These are phyloP conservation scores for Pseudoturritis turrita DNA, from an alignment of 345 rosid species.

Conservation along the genomic window DNA sequence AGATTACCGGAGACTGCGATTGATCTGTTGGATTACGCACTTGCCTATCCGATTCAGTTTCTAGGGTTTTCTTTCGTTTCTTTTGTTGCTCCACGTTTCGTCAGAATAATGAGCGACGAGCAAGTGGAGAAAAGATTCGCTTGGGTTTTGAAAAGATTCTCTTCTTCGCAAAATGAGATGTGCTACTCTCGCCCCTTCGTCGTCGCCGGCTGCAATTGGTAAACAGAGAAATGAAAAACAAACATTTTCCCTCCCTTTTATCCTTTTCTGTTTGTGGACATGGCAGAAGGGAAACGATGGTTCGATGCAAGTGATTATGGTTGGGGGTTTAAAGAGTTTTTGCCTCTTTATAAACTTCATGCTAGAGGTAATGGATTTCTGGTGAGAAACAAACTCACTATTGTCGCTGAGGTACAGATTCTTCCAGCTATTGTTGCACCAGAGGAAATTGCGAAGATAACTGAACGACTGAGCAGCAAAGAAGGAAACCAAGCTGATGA, in stretches of 20 bases:
- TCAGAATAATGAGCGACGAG: background rate
- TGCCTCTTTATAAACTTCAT: background rate
- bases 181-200: background rate
- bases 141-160: background rate
- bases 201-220: background rate
- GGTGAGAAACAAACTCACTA: constrained; percentile 43
- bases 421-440: background rate
- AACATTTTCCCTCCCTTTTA: too few relatives aligned
- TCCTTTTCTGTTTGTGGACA: background rate
- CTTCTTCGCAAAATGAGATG: background rate
- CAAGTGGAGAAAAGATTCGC: background rate
- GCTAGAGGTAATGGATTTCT: constrained; percentile 14
- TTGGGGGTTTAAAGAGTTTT: background rate
- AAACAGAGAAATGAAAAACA: background rate
- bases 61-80: background rate
- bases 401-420: constrained; percentile 52
- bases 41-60: background rate
- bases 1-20: too few relatives aligned
- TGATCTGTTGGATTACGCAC: background rate
- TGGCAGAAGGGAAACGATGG: background rate
- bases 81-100: background rate
- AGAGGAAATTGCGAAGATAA: background rate
- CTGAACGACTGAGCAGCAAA: background rate
- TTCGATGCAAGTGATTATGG: background rate
- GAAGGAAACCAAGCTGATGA: background rate